Evolutionary conservation across 768 basidiomycete genomes (phyloP), one percentile per base, ranked within the genome.

Genomic region (Leccinum boreale): DNA sequence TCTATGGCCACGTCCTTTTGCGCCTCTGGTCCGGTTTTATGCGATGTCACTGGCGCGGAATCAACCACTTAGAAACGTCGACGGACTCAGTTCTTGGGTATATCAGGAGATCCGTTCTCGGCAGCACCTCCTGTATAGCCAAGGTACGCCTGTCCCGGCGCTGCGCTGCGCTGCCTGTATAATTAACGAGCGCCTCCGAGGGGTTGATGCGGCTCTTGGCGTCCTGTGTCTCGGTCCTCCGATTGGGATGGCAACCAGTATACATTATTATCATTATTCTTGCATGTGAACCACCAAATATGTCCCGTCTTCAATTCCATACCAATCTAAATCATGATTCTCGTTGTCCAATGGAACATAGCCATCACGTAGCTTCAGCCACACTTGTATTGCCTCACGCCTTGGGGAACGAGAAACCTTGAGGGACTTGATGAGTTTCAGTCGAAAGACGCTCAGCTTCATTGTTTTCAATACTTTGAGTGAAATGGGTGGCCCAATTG

Each of bases 381-480:
- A 90, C 31, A 91, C 64, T 49, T 65, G 66, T 19, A 85, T 63
- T 15, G 68, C 70, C 35, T 65, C 70, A 36, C 52, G 74, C 67
- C 8, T 70, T 60, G 58, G 70, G 67, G 44, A 12, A 9, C 50
- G 60, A 15, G 53, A 33, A 60, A 66, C 57, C 72, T 78, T 59
- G 31, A 78, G 66, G 4, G 74, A 67, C 66, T 89, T 92, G 42
- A 78, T 74, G 47, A 86, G 66, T 66, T 90, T 93, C 56, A 81
- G 70, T 50, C 86, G 81, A 55, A 94, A 76, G n/a, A 77, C 70
- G 42, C 79, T 81, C 23, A 92, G 66, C 15, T 83, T 75, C 87
- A 92, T 90, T 3, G 80, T 84, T 46, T 86, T 85, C 15, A 94
- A 76, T 0, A 86, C 82, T 33, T 79, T 83, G 17, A 91, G 60